Base-by-base conservation (phyloP, 1,139 yeast genomes). In the Debaryomyces sp. region DNA sequence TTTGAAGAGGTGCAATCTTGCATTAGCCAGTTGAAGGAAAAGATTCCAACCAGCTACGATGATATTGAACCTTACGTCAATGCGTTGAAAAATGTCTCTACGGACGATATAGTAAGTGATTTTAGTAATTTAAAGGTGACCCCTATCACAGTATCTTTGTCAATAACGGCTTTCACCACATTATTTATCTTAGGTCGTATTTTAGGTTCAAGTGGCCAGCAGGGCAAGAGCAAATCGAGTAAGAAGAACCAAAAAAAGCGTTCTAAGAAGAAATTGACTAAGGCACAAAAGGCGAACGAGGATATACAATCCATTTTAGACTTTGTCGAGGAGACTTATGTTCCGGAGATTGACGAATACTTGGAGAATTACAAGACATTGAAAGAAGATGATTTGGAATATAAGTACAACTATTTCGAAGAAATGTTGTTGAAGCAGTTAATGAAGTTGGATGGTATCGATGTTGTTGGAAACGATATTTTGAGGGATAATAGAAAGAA, bases 381-480 rank as follows among this genome's bases (percentile, higher is more conserved):
- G 67, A 56, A 69, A 51, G 52, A 59, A 24, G 70, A 76, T 3
- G 79, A 77, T 39, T 62, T 72, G 36, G 71, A 74, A 42, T 85
- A 81, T 62, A 78, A 79, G 59, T 78, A 74, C 56, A 78, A 80
- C 46, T 87, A 74, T 61, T 82, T 76, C 61, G 85, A 82, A 54
- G 95, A 87, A 61, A 79, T 80, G 77, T 68, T 87, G 45, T 71
- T 87, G 62, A 86, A 87, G 61, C 77, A 85, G 55, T 66, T 86
- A 56, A 75, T 87, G 75, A 80, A 78, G 51, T 71, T 87, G 51
- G 95, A 87, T 58, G 84, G 79, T 2, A 73, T 87, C 37, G 90
- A 87, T 49, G 77, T 79, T 57, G 54, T 67, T 62, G 65, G 77
- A 40, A 79, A 81, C 57, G 77, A 70, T 0, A 70, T 73, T 5